Evolutionary conservation across 495 filamentous ascomycete genomes (phyloP).

Genomic region (Trichoderma asperelloides): DNA sequence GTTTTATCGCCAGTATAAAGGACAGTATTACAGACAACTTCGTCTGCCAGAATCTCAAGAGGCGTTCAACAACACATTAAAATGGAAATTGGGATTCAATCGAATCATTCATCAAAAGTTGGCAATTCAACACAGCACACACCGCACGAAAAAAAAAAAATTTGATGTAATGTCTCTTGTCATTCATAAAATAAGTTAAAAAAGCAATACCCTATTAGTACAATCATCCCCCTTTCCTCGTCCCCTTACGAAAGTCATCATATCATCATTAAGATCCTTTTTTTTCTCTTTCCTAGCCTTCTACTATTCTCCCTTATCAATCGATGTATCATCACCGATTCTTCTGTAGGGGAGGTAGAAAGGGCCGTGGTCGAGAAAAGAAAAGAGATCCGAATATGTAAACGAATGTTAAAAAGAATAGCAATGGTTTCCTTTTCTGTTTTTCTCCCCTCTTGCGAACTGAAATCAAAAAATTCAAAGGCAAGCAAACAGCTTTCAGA

Average conservation of each 20-base stretch:
- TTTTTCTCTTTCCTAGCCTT: neutral
- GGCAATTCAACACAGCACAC: too few species aligned
- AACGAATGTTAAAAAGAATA: neutral
- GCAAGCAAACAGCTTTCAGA: neutral
- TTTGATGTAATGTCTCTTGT: conserved; percentile 11
- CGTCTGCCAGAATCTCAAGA: too few species aligned
- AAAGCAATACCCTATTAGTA: neutral
- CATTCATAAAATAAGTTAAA: conserved; percentile 2
- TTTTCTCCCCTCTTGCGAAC: neutral
- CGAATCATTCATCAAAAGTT: too few species aligned
- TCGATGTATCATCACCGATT: neutral
- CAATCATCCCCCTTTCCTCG: neutral
- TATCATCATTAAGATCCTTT: neutral
- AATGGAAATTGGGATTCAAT: too few species aligned
- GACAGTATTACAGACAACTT: too few species aligned
- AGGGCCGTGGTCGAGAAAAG: neutral
- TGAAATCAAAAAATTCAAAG: conserved; percentile 1
- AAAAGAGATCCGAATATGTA: neutral
- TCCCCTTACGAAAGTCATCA: neutral
- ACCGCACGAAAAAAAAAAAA: too few species aligned
- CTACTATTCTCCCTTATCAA: neutral
- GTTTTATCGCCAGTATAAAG: too few species aligned
- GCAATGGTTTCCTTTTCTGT: neutral
- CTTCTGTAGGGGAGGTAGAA: neutral
- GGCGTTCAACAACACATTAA: too few species aligned